Evolutionary conservation across 2,329 filamentous ascomycete species (phyloP), one percentile per base, ranked within the genome.

Genomic region (Septoria petroselini): DNA sequence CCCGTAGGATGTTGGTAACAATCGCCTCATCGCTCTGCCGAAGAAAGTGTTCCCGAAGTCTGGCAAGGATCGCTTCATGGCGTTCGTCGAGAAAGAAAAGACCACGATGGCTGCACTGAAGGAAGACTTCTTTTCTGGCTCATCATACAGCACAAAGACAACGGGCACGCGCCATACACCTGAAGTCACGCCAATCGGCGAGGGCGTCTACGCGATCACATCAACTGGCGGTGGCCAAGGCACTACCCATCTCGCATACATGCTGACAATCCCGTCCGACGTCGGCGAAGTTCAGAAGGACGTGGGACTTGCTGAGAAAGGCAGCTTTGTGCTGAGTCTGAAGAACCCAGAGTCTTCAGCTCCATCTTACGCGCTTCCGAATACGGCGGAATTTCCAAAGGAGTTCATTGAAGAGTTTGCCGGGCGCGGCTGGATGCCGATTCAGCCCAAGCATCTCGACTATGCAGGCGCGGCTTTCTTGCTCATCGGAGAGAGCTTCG

Each of bases 131-230:
- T 75, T 93, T 55, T 68, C 76, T 1, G 78, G 80, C 0, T 75
- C 73, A 1, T 81, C 86, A 8, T 91, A 94, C 65, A 76, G 81
- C 43, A 95, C 89, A 6, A 84, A 89, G 71, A 91, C 88, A 0
- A 73, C 71, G 2, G 88, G 88, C 1, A 80, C 79, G 11, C 79
- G 86, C 9, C 82, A 85, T 42, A 77, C 75, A 0, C 83, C 87
- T 0, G 81, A 85, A 1, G 84, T 86, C 1, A 84, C 79, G 0
- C 86, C 87, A 0, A 76, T 90, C n/a, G 90, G 83, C 0, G 89
- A 95, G 66, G 91, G 90, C 0, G 82, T 95, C 0, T 95, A 95
- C 61, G 85, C 85, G 0, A 83, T 95, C 44, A 88, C 85, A 0
- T 81, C 79, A 2, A 88, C 84, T 0, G 82, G 82, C 1, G 75